These are phyloP conservation scores for Rubia yunnanensis DNA, from an alignment of 257 asterid genomes.

Conservation along the genomic window DNA sequence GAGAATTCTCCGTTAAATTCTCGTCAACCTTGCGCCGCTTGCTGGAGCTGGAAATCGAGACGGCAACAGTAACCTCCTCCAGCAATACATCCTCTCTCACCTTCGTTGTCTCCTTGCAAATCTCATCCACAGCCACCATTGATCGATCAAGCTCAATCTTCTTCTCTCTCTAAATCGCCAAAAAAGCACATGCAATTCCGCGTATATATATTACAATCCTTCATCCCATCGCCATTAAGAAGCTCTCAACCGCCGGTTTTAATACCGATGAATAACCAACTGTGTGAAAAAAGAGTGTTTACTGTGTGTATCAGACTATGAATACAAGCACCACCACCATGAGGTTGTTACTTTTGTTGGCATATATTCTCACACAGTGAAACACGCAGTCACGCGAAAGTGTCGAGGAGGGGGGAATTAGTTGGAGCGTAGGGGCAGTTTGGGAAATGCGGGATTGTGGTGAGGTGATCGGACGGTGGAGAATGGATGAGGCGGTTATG, in stretches of 20 bases:
- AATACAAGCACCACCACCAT: background rate
- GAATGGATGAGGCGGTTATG: conserved; percentile 56
- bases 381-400: conserved; percentile 3
- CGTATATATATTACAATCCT: background rate
- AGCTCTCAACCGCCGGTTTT: background rate
- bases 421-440: conserved; percentile 11
- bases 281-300: background rate
- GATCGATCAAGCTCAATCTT: conserved; percentile 11
- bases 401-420: conserved; percentile 4
- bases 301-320: background rate
- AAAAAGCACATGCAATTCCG: conserved; percentile 2
- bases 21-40: conserved; percentile 48
- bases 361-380: conserved; percentile 1
- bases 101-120: background rate
- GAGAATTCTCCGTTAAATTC: conserved; percentile 28
- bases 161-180: background rate
- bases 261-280: background rate
- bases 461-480: conserved; percentile 61
- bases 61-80: conserved; percentile 26
- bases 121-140: conserved; percentile 5
- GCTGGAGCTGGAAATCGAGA: conserved; percentile 24
- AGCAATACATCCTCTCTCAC: conserved; percentile 22
- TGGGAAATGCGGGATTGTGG: conserved; percentile 7
- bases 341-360: background rate
- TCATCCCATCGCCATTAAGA: background rate